phyloP scores from a whole-genome alignment of 345 rosid species.

The Theobroma cacao region DNA sequence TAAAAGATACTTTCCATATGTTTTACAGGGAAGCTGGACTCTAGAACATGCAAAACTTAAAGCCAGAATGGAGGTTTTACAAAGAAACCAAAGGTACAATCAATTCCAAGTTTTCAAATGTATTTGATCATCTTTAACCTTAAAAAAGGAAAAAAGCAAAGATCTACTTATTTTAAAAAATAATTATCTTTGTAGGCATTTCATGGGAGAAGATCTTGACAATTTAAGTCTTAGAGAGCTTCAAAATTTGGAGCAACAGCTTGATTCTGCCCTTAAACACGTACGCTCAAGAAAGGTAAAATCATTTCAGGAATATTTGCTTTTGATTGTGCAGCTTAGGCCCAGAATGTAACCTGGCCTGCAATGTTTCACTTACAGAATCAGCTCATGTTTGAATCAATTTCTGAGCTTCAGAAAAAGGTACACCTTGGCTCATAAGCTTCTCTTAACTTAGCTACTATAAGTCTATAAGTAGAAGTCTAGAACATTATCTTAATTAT shows the following conservation, averaged over 20 bases:
- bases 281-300: conserved; percentile 77
- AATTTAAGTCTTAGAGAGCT: conserved; percentile 42
- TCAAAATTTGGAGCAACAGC: conserved; percentile 82
- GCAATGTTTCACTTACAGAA: conserved; percentile 5
- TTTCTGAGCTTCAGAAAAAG: conserved; percentile 82
- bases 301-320: background rate
- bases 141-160: background rate
- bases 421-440: conserved; percentile 23
- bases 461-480: conserved; percentile 49
- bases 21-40: conserved; percentile 69
- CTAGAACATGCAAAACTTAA: conserved; percentile 88
- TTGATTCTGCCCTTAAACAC: conserved; percentile 76
- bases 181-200: conserved; percentile 49
- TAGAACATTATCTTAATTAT: conserved; percentile 47
- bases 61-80: conserved; percentile 81
- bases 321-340: too few relatives aligned
- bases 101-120: background rate
- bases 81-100: conserved; percentile 70
- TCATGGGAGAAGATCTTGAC: conserved; percentile 86
- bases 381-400: conserved; percentile 65
- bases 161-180: background rate
- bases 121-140: background rate
- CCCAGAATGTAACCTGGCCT: background rate
- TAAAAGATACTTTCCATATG: conserved; percentile 7
- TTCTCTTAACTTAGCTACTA: conserved; percentile 60